These are phyloP conservation scores for Aspergillus panamensis DNA, from an alignment of 495 filamentous ascomycete species.

Conservation along the genomic window DNA sequence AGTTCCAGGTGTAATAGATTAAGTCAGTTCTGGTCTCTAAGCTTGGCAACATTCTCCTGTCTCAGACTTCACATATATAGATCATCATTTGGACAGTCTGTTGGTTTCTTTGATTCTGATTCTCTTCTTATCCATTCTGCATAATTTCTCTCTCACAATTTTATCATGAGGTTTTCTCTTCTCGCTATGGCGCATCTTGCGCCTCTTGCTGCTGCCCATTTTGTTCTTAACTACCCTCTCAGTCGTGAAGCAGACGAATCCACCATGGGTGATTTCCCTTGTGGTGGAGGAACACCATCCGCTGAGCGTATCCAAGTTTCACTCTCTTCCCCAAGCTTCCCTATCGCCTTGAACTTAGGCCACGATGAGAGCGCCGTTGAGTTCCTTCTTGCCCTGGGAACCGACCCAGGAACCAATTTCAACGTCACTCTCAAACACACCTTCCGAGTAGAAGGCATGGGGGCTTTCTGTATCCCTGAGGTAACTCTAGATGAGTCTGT, in stretches of 20 bases:
- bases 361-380: slow-evolving; percentile 53
- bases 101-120: background rate
- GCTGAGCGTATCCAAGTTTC: slow-evolving; percentile 50
- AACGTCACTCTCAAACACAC: slow-evolving; percentile 50
- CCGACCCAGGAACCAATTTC: slow-evolving; percentile 49
- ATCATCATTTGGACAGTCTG: background rate
- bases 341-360: slow-evolving; percentile 52
- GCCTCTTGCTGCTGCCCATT: slow-evolving; percentile 54
- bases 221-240: slow-evolving; percentile 54
- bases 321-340: slow-evolving; percentile 44
- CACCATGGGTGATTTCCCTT: slow-evolving; percentile 50
- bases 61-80: background rate
- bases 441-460: slow-evolving; percentile 49
- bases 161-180: slow-evolving; percentile 27
- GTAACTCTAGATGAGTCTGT: slow-evolving; percentile 40
- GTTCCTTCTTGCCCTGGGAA: slow-evolving; percentile 55
- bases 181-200: slow-evolving; percentile 31
- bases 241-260: slow-evolving; percentile 53
- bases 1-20: too few species aligned
- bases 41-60: too few species aligned
- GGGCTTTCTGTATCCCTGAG: slow-evolving; percentile 54
- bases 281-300: slow-evolving; percentile 51
- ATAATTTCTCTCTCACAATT: background rate
- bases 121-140: background rate
- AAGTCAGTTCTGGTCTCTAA: too few species aligned